Evolutionary conservation across 176 grass and related monocot genomes (phyloP), one percentile per base, ranked within the genome.

Genomic region (Oryza australiensis): DNA sequence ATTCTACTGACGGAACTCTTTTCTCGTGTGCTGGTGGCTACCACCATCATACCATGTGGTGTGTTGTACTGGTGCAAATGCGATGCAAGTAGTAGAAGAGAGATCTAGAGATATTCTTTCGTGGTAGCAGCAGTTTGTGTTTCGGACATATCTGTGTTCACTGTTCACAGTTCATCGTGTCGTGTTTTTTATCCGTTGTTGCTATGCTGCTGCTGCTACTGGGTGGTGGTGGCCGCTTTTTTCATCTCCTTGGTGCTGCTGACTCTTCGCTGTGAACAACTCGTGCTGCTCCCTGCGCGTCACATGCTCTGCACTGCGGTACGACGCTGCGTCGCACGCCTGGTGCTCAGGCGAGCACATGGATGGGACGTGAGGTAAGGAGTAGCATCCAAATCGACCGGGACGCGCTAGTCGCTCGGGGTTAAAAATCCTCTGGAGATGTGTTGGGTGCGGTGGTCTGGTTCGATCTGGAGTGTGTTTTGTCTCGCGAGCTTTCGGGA

Each of bases 91-190:
- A 29, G 51, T 9, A 22, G 51, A 55, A 22, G 53, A 64, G 64
- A 76, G 64, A 13, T 27, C 68, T 80, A 42, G 76, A 57, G 40
- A 86, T 80, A 86, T 80, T 86, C 77, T 86, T 86, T 86, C 66
- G 84, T 80, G 59, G 51, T 11, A n/a, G 30, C 22, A 9, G 55
- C 22, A 9, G 55, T 60, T 40, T 33, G 73, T 24, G 77, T 74
- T 73, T 26, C 28, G 62, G 70, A 74, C 77, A 60, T 80, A 86
- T 37, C n/a, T 59, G 46, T 41, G 5, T 51, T 3, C 9, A 48
- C 45, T 5, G 46, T 51, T 40, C 38, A 40, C 38, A 0, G 42
- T 27, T 40, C 14, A 5, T 38, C 1, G 38, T 29, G 26, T 30
- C 51, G 51, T 55, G 51, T 53, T 55, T 22, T 46, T 4, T 51